Base-by-base conservation (phyloP, 345 rosid genomes). In the Leavenworthia alabamica region DNA sequence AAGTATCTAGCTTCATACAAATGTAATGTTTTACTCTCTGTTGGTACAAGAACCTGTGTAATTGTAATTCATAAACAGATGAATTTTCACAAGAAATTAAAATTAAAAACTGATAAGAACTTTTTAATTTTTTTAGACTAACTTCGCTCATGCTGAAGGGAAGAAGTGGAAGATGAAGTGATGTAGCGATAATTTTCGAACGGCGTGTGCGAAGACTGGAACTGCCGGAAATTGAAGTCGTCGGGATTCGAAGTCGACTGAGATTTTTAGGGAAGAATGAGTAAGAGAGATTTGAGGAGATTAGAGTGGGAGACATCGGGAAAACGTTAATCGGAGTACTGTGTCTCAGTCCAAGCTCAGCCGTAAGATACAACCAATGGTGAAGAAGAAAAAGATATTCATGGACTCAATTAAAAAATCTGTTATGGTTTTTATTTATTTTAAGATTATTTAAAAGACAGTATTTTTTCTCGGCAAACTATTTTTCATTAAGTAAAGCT, bases 1-100 rank as follows among this genome's bases (percentile, higher is more conserved):
- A 86, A 62, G 70, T 83, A 85, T 62, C 88, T 76, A 46, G 96
- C 93, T 77, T 88, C 93, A 50, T 82, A 86, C 16, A 88, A 57
- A 79, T 88, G 90, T 72, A 88, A 63, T 14, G 70, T 72, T 77
- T 88, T 88, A 36, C 73, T 82, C 86, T 88, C 96, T 3, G 88
- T 76, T 32, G 93, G 96, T 19, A 88, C 81, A 60, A 88, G 79
- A 58, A 86, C 86, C 96, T 88, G 75, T 46, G 53, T 23, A 23
- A 36, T 2, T 20, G 22, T 20, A 20, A 20, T 20, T 20, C 37
- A 33, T 33, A 13, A 33, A 41, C 9, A n/a, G n/a, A n/a, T n/a
- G 20, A 8, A 13, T n/a, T 14, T 14, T 49, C 20, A 28, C 44
- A 43, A 17, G 22, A 32, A 17, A 1, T 24, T 33, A 4, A 19